These are phyloP conservation scores for Setomelanomma holmii DNA, from an alignment of 2,329 filamentous ascomycete genomes.

Conservation along the genomic window DNA sequence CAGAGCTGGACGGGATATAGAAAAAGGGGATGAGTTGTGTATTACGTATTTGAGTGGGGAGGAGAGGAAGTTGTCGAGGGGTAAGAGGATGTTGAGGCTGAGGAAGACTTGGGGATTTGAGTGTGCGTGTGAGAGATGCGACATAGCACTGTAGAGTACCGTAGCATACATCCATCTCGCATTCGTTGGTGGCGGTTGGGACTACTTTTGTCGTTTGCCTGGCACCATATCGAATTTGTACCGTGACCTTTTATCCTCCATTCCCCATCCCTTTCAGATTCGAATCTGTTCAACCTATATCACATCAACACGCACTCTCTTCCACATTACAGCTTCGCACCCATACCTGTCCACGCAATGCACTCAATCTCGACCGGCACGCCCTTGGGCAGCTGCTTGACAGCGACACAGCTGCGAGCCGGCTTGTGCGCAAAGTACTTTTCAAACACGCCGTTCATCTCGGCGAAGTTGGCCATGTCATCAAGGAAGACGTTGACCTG, in stretches of 20 bases:
- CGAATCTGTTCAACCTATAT: constrained; percentile 11
- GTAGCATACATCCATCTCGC: no score
- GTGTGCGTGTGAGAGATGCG: constrained; percentile 53
- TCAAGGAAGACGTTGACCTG: constrained; percentile 77
- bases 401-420: constrained; percentile 87
- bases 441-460: constrained; percentile 86
- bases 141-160: constrained; percentile 5
- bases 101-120: constrained; percentile 55
- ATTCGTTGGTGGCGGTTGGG: no score
- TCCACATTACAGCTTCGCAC: constrained; percentile 25
- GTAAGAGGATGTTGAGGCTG: constrained; percentile 48
- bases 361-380: constrained; percentile 91
- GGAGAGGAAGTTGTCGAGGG: constrained; percentile 49
- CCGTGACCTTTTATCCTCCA: constrained; percentile 9
- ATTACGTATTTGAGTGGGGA: constrained; percentile 59
- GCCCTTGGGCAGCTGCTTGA: constrained; percentile 85
- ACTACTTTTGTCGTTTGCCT: not conserved
- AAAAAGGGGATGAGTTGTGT: constrained; percentile 52
- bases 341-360: constrained; percentile 66
- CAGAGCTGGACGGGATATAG: constrained; percentile 42
- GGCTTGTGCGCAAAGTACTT: constrained; percentile 85
- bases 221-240: no score
- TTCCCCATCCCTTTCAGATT: not conserved
- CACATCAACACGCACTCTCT: constrained; percentile 14
- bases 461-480: constrained; percentile 87